Base-by-base conservation (phyloP, 352 stramenopile genomes). In the Albugo candida region DNA sequence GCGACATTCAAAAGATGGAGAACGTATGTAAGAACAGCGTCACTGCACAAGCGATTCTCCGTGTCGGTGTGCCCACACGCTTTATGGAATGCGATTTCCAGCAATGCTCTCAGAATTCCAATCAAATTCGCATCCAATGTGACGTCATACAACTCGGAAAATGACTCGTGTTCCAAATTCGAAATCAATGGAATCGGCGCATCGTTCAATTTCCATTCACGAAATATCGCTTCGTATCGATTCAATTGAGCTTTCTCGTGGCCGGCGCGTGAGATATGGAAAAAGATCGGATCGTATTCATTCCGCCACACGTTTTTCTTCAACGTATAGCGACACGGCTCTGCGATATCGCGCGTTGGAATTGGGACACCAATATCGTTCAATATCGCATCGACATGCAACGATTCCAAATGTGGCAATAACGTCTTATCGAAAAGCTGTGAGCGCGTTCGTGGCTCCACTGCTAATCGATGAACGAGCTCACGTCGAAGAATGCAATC, bases 231-330 rank as follows among this genome's bases (percentile, higher is more conserved):
- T 53, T 88, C 78, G 16, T 88, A 72, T 27, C 78, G 61, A 19
- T 64, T 61, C 58, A 78, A 77, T 48, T 91, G 78, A 0, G 78
- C 73, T 39, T 85, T 83, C 51, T 87, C 73, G 41, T 92, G 78
- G 4, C 67, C 60, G 0, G 74, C 79, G 1, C 73, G 65, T 27
- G 68, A 83, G 18, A 88, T 57, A 47, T 92, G 78, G 41, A 80
- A 86, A 45, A 81, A 88, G 0, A 68, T 61, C 13, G 78, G 78
- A 42, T 92, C 78, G 36, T 89, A 89, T 54, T 92, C 78, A 18
- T 64, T 61, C 21, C 63, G 84, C 37, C 65, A 84, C 24, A 8
- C 38, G 3, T 83, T 65, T 43, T 78, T 82, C 53, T 83, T 88
- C 41, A 92, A 53, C 27, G 65, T 63, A 36, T 84, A 92, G 8